Evolutionary conservation across 2,329 filamentous ascomycete species (phyloP), one percentile per base, ranked within the genome.

Genomic region (Parafenestella ontariensis): DNA sequence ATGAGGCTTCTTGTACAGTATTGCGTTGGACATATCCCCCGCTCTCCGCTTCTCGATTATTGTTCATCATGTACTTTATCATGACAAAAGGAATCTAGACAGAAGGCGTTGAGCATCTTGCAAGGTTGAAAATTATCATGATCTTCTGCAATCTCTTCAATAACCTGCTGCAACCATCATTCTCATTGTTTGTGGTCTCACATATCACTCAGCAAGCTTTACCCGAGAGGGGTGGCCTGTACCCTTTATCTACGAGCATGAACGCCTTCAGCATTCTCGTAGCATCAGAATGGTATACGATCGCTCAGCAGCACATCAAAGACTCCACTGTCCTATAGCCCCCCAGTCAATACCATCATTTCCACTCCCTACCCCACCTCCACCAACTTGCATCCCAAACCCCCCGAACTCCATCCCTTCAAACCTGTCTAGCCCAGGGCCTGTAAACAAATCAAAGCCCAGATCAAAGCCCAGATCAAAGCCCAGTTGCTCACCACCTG

Each of bases 341-440:
- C 62, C 65, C 69, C 68, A 70, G 47, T 70, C 66, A 39, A 64
- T 47, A 3, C 54, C 52, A 42, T 54, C 43, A 20, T 54, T 34
- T 34, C 51, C 64, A 48, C 52, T 47, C 58, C 53, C 51, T 56
- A 48, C 33, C 44, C 52, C 47, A 45, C 57, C 45, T 36, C 52
- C 48, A 9, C 54, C 60, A 57, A 61, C 39, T 15, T 40, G 37
- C 37, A 40, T 40, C 3, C 52, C 52, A 15, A 66, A 26, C 0
- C 59, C 63, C 2, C 52, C 58, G 40, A 72, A 68, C 24, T 71
- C 71, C 56, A 68, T 58, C 2, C 67, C 62, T 34, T 71, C 64
- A 26, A 71, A 72, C 5, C 66, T 68, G 51, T 72, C 66, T 10
- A 71, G 36, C 3, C 71, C 70, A 9, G 67, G 61, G 15, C 65